Conservation (phyloP, 768 basidiomycete species). For the Crepidotus variabilis region DNA sequence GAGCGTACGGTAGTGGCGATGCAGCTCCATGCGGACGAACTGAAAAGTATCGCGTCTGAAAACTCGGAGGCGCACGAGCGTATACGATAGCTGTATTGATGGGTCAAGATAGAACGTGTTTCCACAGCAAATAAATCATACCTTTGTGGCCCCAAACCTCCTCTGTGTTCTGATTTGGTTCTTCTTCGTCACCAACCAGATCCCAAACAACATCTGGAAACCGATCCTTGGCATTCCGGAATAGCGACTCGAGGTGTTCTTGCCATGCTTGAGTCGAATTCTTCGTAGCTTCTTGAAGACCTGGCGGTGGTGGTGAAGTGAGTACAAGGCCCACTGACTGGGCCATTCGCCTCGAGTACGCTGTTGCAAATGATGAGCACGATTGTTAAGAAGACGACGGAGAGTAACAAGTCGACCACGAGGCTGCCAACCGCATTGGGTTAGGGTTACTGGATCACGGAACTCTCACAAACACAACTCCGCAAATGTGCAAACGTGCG, state of each 20-base stretch:
- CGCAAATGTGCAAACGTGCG: too few relatives aligned
- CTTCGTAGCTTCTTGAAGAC: constrained; percentile 61
- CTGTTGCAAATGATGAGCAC: background rate
- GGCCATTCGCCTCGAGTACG: constrained; percentile 1
- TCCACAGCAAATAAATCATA: constrained; percentile 28
- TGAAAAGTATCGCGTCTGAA: constrained; percentile 87
- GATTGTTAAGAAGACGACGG: background rate
- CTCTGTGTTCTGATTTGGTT: constrained; percentile 39
- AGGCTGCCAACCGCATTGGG: background rate
- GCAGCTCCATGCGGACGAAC: constrained; percentile 25
- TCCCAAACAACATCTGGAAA: constrained; percentile 99
- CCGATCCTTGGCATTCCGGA: constrained; percentile 80
- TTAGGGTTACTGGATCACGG: background rate
- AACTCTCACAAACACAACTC: too few relatives aligned
- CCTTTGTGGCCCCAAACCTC: constrained; percentile 97
- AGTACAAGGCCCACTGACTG: constrained; percentile 1
- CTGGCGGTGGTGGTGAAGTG: constrained; percentile 35
- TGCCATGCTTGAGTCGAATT: constrained; percentile 77
- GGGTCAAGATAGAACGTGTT: background rate
- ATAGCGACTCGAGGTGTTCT: constrained; percentile 71
- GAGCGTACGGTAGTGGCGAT: constrained; percentile 6
- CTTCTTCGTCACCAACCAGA: constrained; percentile 47
- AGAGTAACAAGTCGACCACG: background rate
- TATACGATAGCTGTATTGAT: constrained; percentile 76
- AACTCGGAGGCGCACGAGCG: constrained; percentile 88